phyloP scores from a whole-genome alignment of 352 stramenopile species.

The Phytopythium oedochilum region DNA sequence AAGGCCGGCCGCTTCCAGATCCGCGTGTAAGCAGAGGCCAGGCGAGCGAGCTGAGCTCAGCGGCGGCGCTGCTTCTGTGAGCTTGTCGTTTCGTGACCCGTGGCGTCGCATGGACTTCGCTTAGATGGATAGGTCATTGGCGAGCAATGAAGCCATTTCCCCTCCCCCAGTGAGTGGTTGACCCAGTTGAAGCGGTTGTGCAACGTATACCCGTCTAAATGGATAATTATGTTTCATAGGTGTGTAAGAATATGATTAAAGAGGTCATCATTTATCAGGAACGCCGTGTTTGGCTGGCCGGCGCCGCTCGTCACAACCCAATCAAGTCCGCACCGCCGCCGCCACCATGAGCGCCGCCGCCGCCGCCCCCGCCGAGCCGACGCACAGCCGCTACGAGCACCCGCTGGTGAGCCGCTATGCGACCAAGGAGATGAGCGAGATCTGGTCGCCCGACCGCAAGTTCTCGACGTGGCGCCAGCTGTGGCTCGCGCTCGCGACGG shows the following conservation, averaged over 20 bases:
- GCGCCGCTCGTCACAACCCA: background rate
- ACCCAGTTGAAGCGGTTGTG: too few species aligned
- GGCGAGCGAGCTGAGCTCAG: too few species aligned
- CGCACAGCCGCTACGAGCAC: slow-evolving; percentile 86
- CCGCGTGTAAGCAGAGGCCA: slow-evolving; percentile 74
- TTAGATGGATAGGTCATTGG: too few species aligned
- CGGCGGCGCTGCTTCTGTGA: too few species aligned
- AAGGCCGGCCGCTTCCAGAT: slow-evolving; percentile 96
- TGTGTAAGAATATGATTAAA: too few species aligned
- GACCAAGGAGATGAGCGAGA: slow-evolving; percentile 99
- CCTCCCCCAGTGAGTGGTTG: too few species aligned
- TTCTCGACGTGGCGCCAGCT: slow-evolving; percentile 99
- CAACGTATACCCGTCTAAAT: too few species aligned
- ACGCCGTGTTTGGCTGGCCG: slow-evolving; percentile 8
- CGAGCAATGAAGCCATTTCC: too few species aligned
- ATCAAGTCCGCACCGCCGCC: background rate
- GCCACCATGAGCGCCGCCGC: slow-evolving; percentile 20
- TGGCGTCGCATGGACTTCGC: too few species aligned
- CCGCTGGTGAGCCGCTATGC: slow-evolving; percentile 93
- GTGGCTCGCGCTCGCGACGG: slow-evolving; percentile 96
- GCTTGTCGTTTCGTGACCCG: too few species aligned
- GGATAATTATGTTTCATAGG: too few species aligned
- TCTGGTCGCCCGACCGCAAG: slow-evolving; percentile 98
- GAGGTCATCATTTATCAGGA: too few species aligned
- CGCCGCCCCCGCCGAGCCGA: slow-evolving; percentile 15